Evolutionary conservation across 2,329 filamentous ascomycete genomes (phyloP).

Genomic region (Arthroderma sp.): DNA sequence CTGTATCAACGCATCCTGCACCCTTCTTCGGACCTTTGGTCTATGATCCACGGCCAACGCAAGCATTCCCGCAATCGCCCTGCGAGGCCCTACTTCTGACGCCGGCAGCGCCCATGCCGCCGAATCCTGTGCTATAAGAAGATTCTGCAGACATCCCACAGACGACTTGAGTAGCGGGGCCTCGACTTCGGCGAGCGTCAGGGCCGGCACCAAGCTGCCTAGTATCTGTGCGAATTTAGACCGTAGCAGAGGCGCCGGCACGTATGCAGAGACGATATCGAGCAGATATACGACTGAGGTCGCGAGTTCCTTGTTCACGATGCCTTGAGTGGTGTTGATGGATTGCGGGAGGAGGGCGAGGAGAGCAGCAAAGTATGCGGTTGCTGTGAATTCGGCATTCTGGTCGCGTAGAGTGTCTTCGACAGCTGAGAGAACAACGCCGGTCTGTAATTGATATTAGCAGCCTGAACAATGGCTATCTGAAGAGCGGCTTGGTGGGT

Average conservation of each 20-base stretch:
- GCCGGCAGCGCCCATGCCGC: slow-evolving; percentile 77
- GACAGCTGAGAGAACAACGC: slow-evolving; percentile 76
- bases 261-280: slow-evolving; percentile 75
- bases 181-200: slow-evolving; percentile 70
- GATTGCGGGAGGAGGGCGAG: slow-evolving; percentile 75
- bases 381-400: slow-evolving; percentile 68
- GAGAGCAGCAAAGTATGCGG: slow-evolving; percentile 91
- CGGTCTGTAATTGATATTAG: slow-evolving; percentile 46
- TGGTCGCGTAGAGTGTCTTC: slow-evolving; percentile 87
- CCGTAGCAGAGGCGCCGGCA: slow-evolving; percentile 74
- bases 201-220: slow-evolving; percentile 67
- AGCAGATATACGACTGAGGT: slow-evolving; percentile 88
- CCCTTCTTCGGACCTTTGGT: slow-evolving; percentile 87
- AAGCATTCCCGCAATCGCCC: slow-evolving; percentile 76
- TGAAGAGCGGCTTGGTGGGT: neutral
- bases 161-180: slow-evolving; percentile 75
- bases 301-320: slow-evolving; percentile 68
- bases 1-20: slow-evolving; percentile 75
- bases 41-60: slow-evolving; percentile 73
- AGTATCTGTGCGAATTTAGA: slow-evolving; percentile 94
- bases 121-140: slow-evolving; percentile 78
- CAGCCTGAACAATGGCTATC: slow-evolving; percentile 10
- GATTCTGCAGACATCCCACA: slow-evolving; percentile 85
- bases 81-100: slow-evolving; percentile 69
- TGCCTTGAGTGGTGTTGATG: slow-evolving; percentile 48